Evolutionary conservation across 2,329 filamentous ascomycete species (phyloP).

Genomic region (Talaromyces sp.): DNA sequence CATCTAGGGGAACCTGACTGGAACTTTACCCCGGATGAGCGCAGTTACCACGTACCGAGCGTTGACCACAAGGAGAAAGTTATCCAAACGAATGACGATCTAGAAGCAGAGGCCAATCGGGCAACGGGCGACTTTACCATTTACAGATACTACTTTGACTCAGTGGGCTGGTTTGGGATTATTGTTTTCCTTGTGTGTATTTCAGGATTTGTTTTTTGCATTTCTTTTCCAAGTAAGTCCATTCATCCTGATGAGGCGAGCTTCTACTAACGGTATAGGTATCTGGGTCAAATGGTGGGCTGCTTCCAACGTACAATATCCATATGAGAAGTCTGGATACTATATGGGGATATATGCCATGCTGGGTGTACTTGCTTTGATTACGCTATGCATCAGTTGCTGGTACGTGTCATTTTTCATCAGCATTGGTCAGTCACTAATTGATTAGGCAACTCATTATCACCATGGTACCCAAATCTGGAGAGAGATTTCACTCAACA

Average conservation of each 20-base stretch:
- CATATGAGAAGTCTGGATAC: conserved; percentile 33
- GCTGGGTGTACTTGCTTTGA: conserved; percentile 36
- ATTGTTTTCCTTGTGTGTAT: conserved; percentile 37
- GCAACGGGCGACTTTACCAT: conserved; percentile 42
- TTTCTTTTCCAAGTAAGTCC: conserved; percentile 39
- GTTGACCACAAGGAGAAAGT: conserved; percentile 13
- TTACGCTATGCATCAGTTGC: conserved; percentile 35
- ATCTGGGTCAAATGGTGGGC: conserved; percentile 46
- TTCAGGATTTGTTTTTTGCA: conserved; percentile 38
- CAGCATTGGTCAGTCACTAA: background rate
- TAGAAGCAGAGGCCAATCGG: conserved; percentile 29
- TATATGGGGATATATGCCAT: conserved; percentile 41
- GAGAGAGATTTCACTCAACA: conserved; percentile 47
- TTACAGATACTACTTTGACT: conserved; percentile 40
- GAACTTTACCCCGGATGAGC: conserved; percentile 24
- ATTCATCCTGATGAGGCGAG: background rate
- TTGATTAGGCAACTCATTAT: conserved; percentile 47
- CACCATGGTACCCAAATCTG: conserved; percentile 53
- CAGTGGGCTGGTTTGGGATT: conserved; percentile 37
- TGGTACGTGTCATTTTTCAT: conserved; percentile 27
- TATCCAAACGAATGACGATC: conserved; percentile 19
- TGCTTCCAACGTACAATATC: conserved; percentile 33
- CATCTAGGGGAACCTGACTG: conserved; percentile 32
- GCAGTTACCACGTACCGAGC: conserved; percentile 14
- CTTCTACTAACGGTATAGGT: conserved; percentile 19